Conservation (phyloP, 2,329 filamentous ascomycete species). For the Sporothrix variecibatus region DNA sequence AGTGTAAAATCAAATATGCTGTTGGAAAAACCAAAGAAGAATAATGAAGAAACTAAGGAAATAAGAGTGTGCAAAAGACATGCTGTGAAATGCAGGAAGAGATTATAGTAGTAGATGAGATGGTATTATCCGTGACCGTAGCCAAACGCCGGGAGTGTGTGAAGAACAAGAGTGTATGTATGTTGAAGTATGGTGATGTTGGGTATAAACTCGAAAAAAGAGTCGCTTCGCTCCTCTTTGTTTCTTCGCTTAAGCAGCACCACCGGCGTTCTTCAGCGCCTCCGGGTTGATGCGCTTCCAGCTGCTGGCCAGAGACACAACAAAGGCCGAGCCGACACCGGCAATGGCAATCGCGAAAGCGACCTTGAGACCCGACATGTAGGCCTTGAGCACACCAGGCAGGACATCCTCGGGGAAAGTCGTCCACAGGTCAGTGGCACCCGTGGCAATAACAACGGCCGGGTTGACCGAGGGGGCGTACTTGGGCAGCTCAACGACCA, state of each 20-base stretch:
- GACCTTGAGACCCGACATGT: conserved; percentile 50
- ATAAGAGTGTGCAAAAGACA: not conserved
- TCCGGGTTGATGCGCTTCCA: conserved; percentile 29
- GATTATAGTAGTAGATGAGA: not conserved
- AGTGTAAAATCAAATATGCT: not conserved
- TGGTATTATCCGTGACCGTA: conserved; percentile 3
- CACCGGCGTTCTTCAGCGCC: conserved; percentile 26
- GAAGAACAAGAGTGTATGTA: not conserved
- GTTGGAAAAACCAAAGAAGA: not conserved
- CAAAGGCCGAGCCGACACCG: conserved; percentile 32
- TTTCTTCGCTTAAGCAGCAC: conserved; percentile 25
- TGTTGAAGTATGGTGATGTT: not conserved
- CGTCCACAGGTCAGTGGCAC: conserved; percentile 53
- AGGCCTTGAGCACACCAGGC: conserved; percentile 54
- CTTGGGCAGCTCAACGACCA: conserved; percentile 36
- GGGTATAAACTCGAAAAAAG: not conserved
- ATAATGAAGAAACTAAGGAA: not conserved
- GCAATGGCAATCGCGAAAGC: conserved; percentile 32
- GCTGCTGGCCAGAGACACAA: conserved; percentile 35
- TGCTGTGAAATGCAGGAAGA: not conserved
- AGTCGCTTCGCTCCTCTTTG: not conserved
- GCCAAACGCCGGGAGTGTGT: not conserved
- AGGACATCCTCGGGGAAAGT: conserved; percentile 50
- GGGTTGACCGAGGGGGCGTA: conserved; percentile 28
- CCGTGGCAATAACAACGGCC: conserved; percentile 38